Evolutionary conservation across 768 basidiomycete species (phyloP), one percentile per base, ranked within the genome.

Genomic region (Coprinellus aureogranulatus): DNA sequence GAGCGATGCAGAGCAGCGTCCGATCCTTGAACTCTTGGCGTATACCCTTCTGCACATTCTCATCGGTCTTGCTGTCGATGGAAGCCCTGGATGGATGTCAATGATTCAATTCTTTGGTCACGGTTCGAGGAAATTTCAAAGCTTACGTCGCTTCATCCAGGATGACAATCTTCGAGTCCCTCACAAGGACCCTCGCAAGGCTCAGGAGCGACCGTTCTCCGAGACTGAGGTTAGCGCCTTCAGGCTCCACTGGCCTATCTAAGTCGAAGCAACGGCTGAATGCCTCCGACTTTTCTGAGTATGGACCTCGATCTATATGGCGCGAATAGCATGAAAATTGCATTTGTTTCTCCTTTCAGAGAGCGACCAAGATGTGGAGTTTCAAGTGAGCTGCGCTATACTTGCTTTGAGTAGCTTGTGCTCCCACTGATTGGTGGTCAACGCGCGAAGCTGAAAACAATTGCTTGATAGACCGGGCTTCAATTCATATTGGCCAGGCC

Each of bases 31-130:
- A 94, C 68, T 86, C 83, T 4, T 72, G 77, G 5, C 86, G 78
- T 52, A 94, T 92, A 3, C 91, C 92, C 40, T 81, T 73, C 63
- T 94, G 92, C 53, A 95, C 91, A 68, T 86, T 88, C 59, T 82
- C 73, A 69, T 93, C 92, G 1, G 90, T 92, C 67, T 88, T 88
- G 51, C 84, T 77, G 63, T 90, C 88, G 16, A 90, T 87, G 3
- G 86, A 87, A 11, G 88, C 87, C 74, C 65, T 69, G 42, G 8
- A 34, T 6, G 34, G 6, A 14, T 34, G 22, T 28, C 31, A 54
- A 59, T 51, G 12, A 45, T 20, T 53, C 9, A 67, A 56, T 53
- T 10, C 5, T 20, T n/a, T 20, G n/a, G 16, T 12, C 47, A 14
- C 11, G 25, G 20, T 22, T 46, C 26, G 23, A 30, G 53, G 4